Evolutionary conservation across 192 early-diverging fungal genomes (phyloP).

Genomic region (Cladochytrium replicatum): DNA sequence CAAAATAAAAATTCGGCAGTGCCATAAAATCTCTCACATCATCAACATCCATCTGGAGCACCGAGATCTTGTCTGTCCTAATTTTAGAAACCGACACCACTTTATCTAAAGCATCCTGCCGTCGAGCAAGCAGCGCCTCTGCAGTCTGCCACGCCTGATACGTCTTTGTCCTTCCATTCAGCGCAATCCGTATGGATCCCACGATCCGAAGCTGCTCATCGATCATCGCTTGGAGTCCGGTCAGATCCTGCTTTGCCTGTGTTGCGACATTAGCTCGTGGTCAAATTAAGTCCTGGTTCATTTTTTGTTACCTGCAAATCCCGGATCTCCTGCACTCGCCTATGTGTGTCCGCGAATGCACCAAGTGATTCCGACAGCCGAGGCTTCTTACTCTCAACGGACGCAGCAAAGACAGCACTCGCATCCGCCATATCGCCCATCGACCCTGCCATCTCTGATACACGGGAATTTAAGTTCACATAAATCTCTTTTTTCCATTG

Average conservation of each 20-base stretch:
- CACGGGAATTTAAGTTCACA: too few species aligned
- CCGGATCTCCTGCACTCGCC: slow-evolving; percentile 66
- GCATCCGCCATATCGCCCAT: too few species aligned
- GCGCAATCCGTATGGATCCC: slow-evolving; percentile 57
- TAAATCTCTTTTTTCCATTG: too few species aligned
- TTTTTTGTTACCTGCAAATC: slow-evolving; percentile 51
- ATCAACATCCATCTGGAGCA: slow-evolving; percentile 31
- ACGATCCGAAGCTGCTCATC: slow-evolving; percentile 88
- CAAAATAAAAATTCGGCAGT: not conserved
- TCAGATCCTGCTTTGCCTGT: slow-evolving; percentile 60
- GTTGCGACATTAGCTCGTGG: not conserved
- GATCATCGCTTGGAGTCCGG: slow-evolving; percentile 63
- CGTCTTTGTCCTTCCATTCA: slow-evolving; percentile 30
- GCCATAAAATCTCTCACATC: slow-evolving; percentile 27
- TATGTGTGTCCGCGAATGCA: slow-evolving; percentile 69
- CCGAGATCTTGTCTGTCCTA: slow-evolving; percentile 40
- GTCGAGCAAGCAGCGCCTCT: slow-evolving; percentile 59
- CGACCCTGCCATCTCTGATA: too few species aligned
- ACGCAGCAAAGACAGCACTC: too few species aligned
- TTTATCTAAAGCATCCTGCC: slow-evolving; percentile 37
- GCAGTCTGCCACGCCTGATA: slow-evolving; percentile 61
- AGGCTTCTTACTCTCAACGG: slow-evolving; percentile 66
- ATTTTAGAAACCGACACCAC: slow-evolving; percentile 8
- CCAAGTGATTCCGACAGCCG: slow-evolving; percentile 56
- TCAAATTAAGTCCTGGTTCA: slow-evolving; percentile 5